These are phyloP conservation scores for Hyaloperonospora arabidopsidis DNA, from an alignment of 352 stramenopile genomes.

Conservation along the genomic window DNA sequence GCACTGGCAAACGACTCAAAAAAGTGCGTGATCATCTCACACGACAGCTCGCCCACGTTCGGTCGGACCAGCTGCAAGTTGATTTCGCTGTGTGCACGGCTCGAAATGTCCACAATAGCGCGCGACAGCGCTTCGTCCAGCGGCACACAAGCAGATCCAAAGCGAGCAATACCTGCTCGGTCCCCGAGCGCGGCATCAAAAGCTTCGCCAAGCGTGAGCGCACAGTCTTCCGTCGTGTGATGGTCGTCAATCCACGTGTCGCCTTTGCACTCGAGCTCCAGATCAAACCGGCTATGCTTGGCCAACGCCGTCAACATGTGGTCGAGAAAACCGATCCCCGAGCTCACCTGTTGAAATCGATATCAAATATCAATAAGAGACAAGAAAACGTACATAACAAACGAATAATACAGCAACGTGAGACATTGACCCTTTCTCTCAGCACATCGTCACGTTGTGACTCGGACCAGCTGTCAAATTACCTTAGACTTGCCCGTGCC, in stretches of 20 bases:
- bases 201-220: slow-evolving; percentile 88
- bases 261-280: slow-evolving; percentile 85
- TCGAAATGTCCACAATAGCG: slow-evolving; percentile 92
- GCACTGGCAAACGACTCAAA: slow-evolving; percentile 91
- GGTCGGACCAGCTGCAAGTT: slow-evolving; percentile 81
- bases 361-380: background rate
- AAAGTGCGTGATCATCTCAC: slow-evolving; percentile 94
- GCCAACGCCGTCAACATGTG: slow-evolving; percentile 86
- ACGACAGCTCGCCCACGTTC: slow-evolving; percentile 82
- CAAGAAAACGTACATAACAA: too few relatives aligned
- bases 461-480: background rate
- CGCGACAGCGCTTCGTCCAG: slow-evolving; percentile 88
- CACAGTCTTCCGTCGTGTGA: slow-evolving; percentile 93
- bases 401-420: background rate
- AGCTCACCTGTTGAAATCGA: slow-evolving; percentile 45
- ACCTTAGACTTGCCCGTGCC: slow-evolving; percentile 80
- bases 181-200: slow-evolving; percentile 88
- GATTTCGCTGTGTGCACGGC: slow-evolving; percentile 87
- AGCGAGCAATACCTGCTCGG: slow-evolving; percentile 83
- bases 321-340: slow-evolving; percentile 89
- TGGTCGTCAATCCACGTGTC: slow-evolving; percentile 96
- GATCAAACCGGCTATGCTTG: slow-evolving; percentile 87
- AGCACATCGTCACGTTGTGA: background rate
- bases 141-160: slow-evolving; percentile 80
- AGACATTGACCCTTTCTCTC: background rate